Evolutionary conservation across 352 stramenopile species (phyloP), one percentile per base, ranked within the genome.

Genomic region (Elongisporangium anandrum): DNA sequence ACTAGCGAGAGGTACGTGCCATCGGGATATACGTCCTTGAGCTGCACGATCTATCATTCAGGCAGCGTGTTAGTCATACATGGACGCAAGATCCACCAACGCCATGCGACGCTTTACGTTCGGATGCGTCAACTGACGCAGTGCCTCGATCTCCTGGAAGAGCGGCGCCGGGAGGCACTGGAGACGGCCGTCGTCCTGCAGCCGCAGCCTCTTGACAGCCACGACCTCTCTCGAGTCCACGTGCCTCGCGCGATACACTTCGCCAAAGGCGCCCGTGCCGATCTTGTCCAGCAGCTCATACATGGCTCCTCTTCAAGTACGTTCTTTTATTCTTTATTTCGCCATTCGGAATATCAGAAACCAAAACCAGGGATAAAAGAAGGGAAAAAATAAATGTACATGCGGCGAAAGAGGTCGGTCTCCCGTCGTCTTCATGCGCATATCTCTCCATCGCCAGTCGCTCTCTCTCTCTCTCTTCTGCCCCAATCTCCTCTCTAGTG

Each of bases 81-180:
- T 61, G 23, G 60, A 19, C 19, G 6, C 1, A 6, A 53, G 10
- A 15, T 2, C 9, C 16, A 22, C 47, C 52, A 24, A 20, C 4
- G 22, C 21, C 23, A 9, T 54, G 1, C 15, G 16, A 10, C 12
- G 19, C 50, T 63, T 21, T 63, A 90, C 78, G 54, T 89, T 90
- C 4, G 74, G 67, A 63, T 94, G 84, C 29, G 78, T 68, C 47
- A 92, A 68, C 57, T 94, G 84, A 1, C 81, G 78, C 72, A 92
- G 68, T 29, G 76, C 68, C 61, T 94, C 76, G 56, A 92, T 87
- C 65, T 91, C 84, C 54, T 90, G 79, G 68, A 92, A 90, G 22
- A 84, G 74, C 26, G 68, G 57, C 12, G 73, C 75, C 8, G 81
- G 81, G 6, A 93, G 64, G 54, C 80, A 68, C 20, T 58, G 58